phyloP scores from a whole-genome alignment of 192 early-diverging fungal genomes.

The Backusella tuberculispora region DNA sequence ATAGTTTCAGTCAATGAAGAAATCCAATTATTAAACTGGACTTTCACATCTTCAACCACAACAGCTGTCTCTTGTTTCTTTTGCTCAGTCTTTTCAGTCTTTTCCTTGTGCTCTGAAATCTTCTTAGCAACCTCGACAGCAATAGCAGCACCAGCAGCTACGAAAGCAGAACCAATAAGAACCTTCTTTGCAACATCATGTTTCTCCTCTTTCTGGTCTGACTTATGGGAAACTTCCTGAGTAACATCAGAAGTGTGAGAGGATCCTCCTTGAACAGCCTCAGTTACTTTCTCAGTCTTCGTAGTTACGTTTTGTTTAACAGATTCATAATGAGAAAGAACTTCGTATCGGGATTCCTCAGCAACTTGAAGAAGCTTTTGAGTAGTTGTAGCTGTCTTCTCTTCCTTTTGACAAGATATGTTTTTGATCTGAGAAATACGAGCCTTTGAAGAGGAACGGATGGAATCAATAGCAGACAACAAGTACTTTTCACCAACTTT shows the following conservation, averaged over 20 bases:
- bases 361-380: constrained; percentile 15
- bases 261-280: neutral
- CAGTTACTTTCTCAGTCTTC: neutral
- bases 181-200: constrained; percentile 15
- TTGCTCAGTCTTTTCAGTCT: neutral
- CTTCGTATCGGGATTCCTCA: constrained; percentile 9
- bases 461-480: neutral
- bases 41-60: neutral
- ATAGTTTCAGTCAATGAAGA: constrained; percentile 9
- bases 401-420: neutral
- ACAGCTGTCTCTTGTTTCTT: neutral
- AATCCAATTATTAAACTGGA: constrained; percentile 12
- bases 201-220: neutral
- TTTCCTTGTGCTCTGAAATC: neutral
- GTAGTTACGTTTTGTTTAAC: neutral
- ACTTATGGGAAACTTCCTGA: neutral
- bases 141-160: constrained; percentile 14
- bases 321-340: neutral
- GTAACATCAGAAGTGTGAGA: neutral
- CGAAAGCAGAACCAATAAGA: constrained; percentile 8
- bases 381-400: neutral
- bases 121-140: constrained; percentile 1
- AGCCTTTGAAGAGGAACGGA: constrained; percentile 1
- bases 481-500: neutral
- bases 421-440: constrained; percentile 14